Evolutionary conservation across 345 rosid genomes (phyloP).

Genomic region (Salix suchowensis): DNA sequence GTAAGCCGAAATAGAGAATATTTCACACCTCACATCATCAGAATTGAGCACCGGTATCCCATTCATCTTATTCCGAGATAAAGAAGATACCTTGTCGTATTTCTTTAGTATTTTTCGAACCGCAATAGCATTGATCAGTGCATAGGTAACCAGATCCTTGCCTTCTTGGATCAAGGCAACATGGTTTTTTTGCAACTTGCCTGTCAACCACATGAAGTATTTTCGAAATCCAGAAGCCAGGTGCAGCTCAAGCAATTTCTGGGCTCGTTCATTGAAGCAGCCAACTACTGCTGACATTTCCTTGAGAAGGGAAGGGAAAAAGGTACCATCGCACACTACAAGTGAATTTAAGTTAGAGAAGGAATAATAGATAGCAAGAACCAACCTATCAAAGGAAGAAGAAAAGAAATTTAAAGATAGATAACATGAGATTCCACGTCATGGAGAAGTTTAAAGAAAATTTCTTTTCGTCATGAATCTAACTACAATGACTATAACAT

Average conservation of each 20-base stretch:
- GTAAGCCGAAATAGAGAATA: background rate
- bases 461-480: too few relatives aligned
- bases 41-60: background rate
- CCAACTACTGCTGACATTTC: slow-evolving; percentile 85
- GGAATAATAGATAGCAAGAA: background rate
- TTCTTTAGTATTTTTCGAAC: slow-evolving; percentile 88
- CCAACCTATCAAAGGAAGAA: background rate
- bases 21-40: background rate
- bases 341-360: slow-evolving; percentile 5
- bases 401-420: background rate
- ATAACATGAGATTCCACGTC: background rate
- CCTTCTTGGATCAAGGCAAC: slow-evolving; percentile 70
- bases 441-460: background rate
- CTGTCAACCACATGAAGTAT: slow-evolving; percentile 69
- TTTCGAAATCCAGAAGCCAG: slow-evolving; percentile 73
- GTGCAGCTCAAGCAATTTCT: slow-evolving; percentile 79
- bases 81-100: slow-evolving; percentile 69
- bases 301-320: slow-evolving; percentile 78
- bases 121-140: slow-evolving; percentile 76
- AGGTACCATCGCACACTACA: slow-evolving; percentile 85
- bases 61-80: background rate
- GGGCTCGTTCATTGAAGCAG: slow-evolving; percentile 74
- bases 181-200: slow-evolving; percentile 45
- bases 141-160: slow-evolving; percentile 76
- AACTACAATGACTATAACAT: background rate